phyloP scores from a whole-genome alignment of 305 asterid species.

The Solanum hybrid region DNA sequence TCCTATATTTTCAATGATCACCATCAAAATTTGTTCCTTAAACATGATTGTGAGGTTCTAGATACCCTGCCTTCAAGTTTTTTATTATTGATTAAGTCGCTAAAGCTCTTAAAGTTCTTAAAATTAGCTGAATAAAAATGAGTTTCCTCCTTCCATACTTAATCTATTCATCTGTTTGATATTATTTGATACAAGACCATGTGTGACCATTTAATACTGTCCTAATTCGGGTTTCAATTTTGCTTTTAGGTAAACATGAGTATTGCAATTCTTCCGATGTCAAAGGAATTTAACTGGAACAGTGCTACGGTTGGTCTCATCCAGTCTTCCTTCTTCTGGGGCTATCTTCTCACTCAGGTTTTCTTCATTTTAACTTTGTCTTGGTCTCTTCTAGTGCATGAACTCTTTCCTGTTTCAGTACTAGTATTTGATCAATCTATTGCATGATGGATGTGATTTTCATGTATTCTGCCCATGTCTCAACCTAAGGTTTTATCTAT shows the following conservation, averaged over 20 bases:
- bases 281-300: slow-evolving; percentile 93
- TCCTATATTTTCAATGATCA: not conserved
- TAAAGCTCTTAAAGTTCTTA: not conserved
- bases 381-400: not conserved
- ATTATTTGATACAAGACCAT: not conserved
- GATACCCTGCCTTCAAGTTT: not conserved
- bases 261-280: slow-evolving; percentile 98
- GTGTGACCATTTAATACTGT: not conserved
- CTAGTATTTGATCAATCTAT: not conserved
- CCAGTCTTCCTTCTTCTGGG: slow-evolving; percentile 99
- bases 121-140: not conserved
- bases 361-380: slow-evolving; percentile 5
- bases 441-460: not conserved
- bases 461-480: not conserved
- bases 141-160: not conserved
- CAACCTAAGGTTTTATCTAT: not conserved
- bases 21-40: not conserved
- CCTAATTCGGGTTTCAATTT: not conserved
- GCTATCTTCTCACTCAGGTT: slow-evolving; percentile 97
- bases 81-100: not conserved
- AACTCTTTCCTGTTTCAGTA: not conserved
- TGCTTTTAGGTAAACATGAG: slow-evolving; percentile 82
- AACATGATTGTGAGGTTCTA: not conserved
- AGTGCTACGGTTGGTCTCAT: slow-evolving; percentile 96
- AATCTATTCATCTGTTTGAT: not conserved